Percentiles rank a stretch among this genome's conserved stretches.
Conservation (phyloP, 768 basidiomycete genomes). For the Strobilomyces dryophilus region DNA sequence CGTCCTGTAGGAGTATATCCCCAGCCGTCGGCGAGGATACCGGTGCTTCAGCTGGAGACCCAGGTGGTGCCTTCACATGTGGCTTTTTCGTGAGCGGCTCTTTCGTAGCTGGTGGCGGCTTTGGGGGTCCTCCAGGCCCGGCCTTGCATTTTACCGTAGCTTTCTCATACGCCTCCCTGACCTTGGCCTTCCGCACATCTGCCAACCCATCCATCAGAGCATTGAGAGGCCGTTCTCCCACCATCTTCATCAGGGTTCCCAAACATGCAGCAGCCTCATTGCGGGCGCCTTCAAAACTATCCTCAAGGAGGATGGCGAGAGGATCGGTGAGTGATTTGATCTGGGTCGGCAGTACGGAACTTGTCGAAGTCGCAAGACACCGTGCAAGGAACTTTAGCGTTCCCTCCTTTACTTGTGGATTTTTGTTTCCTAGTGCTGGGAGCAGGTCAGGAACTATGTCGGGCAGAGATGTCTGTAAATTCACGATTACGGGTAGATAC, state of each 20-base stretch:
- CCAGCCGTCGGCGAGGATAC: conserved; percentile 11
- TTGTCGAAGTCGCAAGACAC: conserved; percentile 65
- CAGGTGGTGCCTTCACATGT: conserved; percentile 28
- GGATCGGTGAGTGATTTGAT: conserved; percentile 79
- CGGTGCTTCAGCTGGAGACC: conserved; percentile 15
- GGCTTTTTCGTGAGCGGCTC: conserved; percentile 37
- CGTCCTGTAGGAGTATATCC: conserved; percentile 25
- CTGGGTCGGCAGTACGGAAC: conserved; percentile 68
- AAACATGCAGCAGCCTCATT: conserved; percentile 86
- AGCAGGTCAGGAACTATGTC: conserved; percentile 84
- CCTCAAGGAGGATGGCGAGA: conserved; percentile 74
- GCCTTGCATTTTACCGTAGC: conserved; percentile 88
- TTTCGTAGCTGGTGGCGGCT: conserved; percentile 29
- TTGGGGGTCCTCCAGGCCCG: conserved; percentile 50
- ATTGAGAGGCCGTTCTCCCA: conserved; percentile 89
- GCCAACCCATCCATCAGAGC: conserved; percentile 81
- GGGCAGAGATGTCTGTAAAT: conserved; percentile 61
- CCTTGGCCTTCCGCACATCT: conserved; percentile 85
- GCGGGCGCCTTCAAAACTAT: conserved; percentile 84
- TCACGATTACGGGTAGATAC: not conserved
- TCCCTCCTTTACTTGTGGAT: conserved; percentile 95
- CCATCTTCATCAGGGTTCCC: conserved; percentile 93
- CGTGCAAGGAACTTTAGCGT: conserved; percentile 83
- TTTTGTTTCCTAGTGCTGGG: conserved; percentile 78
- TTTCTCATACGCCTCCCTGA: conserved; percentile 90